A percentile compares a stretch with the other conserved stretches of the same genome.
Conservation (phyloP, 176 grass and related monocot genomes). For the Oropetium thomaeum region DNA sequence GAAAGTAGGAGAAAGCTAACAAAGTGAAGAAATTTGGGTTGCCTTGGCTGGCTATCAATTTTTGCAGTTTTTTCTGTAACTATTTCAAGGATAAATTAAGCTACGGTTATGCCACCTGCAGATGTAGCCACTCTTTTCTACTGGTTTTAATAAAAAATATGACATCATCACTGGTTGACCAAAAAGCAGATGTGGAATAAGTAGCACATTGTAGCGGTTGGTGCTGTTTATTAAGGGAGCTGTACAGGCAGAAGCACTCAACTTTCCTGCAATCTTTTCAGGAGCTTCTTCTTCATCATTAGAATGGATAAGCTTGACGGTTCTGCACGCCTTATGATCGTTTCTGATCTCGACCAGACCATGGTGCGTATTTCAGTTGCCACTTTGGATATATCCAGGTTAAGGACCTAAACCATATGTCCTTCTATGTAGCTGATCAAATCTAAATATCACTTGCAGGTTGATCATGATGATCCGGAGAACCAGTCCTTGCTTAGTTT, state of each 20-base stretch:
- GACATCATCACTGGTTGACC: constrained; percentile 15
- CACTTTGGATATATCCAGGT: neutral
- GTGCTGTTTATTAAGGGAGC: constrained; percentile 10
- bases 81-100: constrained; percentile 15
- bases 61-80: neutral
- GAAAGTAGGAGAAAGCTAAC: neutral
- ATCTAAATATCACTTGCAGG: constrained; percentile 35
- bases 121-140: neutral
- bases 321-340: constrained; percentile 86
- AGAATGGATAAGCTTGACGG: constrained; percentile 78
- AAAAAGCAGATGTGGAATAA: neutral
- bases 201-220: constrained; percentile 16
- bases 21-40: neutral
- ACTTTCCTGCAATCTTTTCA: neutral
- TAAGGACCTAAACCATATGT: neutral
- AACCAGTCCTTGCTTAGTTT: constrained; percentile 76
- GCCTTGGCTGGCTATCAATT: neutral
- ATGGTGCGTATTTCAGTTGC: constrained; percentile 49
- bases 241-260: constrained; percentile 11
- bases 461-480: constrained; percentile 71
- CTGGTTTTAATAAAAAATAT: neutral
- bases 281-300: neutral
- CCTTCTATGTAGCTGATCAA: neutral
- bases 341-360: constrained; percentile 96
- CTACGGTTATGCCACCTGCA: neutral